Evolutionary conservation across 106 monocot species (phyloP).

Genomic region (Allium fistulosum): DNA sequence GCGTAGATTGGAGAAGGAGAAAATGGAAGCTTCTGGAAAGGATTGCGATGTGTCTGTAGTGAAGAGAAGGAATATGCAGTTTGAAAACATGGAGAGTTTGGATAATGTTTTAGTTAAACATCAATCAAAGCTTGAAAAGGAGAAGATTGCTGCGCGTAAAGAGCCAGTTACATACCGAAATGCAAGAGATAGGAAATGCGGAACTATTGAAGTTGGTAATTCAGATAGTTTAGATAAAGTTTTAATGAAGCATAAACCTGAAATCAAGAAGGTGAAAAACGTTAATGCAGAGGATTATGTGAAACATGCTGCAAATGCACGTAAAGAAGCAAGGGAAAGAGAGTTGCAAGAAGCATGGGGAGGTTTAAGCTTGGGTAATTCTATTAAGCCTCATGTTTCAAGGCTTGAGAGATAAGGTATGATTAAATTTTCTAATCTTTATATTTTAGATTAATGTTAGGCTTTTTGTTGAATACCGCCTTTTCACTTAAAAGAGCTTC

Average conservation of each 20-base stretch:
- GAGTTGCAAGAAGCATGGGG: constrained; percentile 89
- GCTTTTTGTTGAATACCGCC: too few relatives aligned
- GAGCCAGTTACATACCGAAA: not conserved
- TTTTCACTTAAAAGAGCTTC: too few relatives aligned
- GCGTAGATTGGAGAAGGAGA: constrained; percentile 48
- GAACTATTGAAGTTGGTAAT: not conserved
- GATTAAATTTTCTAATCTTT: too few relatives aligned
- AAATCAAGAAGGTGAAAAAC: constrained; percentile 41
- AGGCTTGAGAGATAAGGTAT: constrained; percentile 79
- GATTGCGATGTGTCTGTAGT: not conserved
- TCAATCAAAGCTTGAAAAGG: constrained; percentile 60
- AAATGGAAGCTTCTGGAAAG: constrained; percentile 28
- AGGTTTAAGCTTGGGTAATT: constrained; percentile 76
- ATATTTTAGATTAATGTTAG: too few relatives aligned
- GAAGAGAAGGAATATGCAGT: constrained; percentile 3
- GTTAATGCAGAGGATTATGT: constrained; percentile 9
- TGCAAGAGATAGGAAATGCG: constrained; percentile 3
- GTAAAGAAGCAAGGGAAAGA: constrained; percentile 47
- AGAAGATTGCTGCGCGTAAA: constrained; percentile 23
- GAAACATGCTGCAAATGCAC: constrained; percentile 19
- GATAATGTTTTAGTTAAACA: constrained; percentile 74
- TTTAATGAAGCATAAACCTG: constrained; percentile 22
- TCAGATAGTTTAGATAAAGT: constrained; percentile 20
- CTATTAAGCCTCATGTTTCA: constrained; percentile 59
- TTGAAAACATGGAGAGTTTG: constrained; percentile 18